Conservation (phyloP, 2,329 filamentous ascomycete species). For the Monilinia vaccinii-corymbosi region DNA sequence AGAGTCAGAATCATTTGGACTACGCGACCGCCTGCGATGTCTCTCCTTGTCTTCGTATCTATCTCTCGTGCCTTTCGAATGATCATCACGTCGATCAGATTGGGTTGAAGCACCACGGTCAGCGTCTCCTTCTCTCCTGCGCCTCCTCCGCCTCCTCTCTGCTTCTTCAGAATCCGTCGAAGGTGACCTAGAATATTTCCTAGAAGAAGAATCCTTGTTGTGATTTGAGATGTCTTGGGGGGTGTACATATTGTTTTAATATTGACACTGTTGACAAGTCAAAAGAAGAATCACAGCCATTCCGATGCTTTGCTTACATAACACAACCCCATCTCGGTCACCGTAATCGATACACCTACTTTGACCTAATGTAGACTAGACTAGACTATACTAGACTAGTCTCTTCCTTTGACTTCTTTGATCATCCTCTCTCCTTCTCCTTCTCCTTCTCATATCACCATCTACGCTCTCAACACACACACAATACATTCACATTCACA, state of each 20-base stretch:
- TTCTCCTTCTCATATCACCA: not conserved
- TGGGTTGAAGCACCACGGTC: conserved; percentile 6
- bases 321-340: not conserved
- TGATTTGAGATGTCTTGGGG: conserved; percentile 5
- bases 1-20: conserved; percentile 19
- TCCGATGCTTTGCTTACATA: not conserved
- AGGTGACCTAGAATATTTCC: conserved; percentile 19
- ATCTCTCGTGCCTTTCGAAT: conserved; percentile 11
- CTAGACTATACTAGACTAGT: no score
- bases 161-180: conserved; percentile 26
- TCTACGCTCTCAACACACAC: no score
- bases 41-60: conserved; percentile 18
- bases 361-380: not conserved
- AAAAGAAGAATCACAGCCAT: not conserved
- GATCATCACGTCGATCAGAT: conserved; percentile 6
- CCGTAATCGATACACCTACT: not conserved
- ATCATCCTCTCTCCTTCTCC: not conserved
- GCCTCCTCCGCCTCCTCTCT: conserved; percentile 22
- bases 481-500: no score
- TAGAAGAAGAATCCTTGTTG: conserved; percentile 16
- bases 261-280: not conserved
- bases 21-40: conserved; percentile 26
- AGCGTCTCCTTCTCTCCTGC: conserved; percentile 17
- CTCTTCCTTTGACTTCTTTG: not conserved
- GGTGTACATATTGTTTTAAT: conserved; percentile 15